Percentiles rank a stretch among this genome's conserved stretches.
Conservation (phyloP, 768 basidiomycete genomes). For the Auricularia auricula-judae region DNA sequence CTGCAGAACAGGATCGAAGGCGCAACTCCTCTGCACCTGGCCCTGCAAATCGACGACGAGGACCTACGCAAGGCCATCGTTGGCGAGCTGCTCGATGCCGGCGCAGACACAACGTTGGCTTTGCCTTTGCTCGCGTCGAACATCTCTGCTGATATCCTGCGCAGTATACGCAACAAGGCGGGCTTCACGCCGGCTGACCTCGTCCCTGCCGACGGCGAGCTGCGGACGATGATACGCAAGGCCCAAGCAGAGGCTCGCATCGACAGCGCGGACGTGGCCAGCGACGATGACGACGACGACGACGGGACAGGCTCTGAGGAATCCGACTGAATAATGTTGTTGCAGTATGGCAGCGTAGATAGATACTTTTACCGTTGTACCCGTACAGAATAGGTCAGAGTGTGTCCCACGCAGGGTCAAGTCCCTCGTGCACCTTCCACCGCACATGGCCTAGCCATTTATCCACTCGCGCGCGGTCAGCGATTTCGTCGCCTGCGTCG, state of each 20-base stretch:
- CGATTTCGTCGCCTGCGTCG: slow-evolving; percentile 20
- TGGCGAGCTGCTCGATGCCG: slow-evolving; percentile 63
- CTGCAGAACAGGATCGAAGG: slow-evolving; percentile 56
- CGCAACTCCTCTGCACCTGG: slow-evolving; percentile 73
- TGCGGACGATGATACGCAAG: slow-evolving; percentile 40
- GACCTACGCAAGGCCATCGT: slow-evolving; percentile 46
- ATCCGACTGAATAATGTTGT: not conserved
- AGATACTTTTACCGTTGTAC: too few relatives aligned
- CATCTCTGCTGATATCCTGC: not conserved
- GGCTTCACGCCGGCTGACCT: slow-evolving; percentile 47
- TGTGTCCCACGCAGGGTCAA: slow-evolving; percentile 31
- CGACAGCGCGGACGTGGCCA: slow-evolving; percentile 50
- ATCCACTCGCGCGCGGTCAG: slow-evolving; percentile 36
- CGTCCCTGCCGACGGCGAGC: slow-evolving; percentile 41
- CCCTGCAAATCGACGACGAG: slow-evolving; percentile 37
- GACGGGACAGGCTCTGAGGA: not conserved
- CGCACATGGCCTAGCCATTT: slow-evolving; percentile 50
- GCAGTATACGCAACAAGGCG: slow-evolving; percentile 63
- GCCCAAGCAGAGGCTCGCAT: slow-evolving; percentile 40
- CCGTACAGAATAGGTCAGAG: not conserved
- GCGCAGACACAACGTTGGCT: slow-evolving; percentile 57
- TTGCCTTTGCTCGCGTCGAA: not conserved
- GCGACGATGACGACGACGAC: slow-evolving; percentile 27
- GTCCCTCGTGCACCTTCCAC: slow-evolving; percentile 60
- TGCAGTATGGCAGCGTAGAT: too few relatives aligned